Percentiles rank a stretch among this genome's conserved stretches.
Conservation (phyloP, 371 early-diverging fungal genomes). For the Saksenaea oblongispora region DNA sequence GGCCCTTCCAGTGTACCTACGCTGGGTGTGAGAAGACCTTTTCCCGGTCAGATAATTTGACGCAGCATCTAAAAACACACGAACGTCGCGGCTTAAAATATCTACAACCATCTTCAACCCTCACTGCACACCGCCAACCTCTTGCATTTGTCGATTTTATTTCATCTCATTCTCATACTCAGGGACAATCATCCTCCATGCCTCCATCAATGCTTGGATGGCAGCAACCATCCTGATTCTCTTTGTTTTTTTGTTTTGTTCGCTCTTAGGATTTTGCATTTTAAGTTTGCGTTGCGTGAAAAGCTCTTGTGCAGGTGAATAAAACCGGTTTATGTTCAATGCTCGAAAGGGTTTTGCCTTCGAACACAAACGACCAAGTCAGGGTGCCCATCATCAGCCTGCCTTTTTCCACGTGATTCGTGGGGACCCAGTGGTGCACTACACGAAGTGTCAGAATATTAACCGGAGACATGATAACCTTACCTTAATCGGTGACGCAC, state of each 20-base stretch:
- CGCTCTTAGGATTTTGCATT: neutral
- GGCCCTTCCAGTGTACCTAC: constrained; percentile 74
- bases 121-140: neutral
- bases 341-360: too few species aligned
- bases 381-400: too few species aligned
- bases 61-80: constrained; percentile 65
- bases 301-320: too few species aligned
- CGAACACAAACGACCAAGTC: too few species aligned
- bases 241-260: neutral
- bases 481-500: too few species aligned
- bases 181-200: constrained; percentile 3
- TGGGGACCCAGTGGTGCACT: too few species aligned
- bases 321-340: too few species aligned
- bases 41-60: constrained; percentile 77
- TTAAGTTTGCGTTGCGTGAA: too few species aligned
- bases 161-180: neutral
- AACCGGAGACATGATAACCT: too few species aligned
- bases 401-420: too few species aligned
- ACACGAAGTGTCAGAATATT: too few species aligned
- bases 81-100: constrained; percentile 30
- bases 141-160: neutral
- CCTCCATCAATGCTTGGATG: neutral
- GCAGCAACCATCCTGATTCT: neutral
- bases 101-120: neutral
- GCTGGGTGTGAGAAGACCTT: constrained; percentile 78